Evolutionary conservation across 225 moss, liverwort and hornwort species (phyloP), one percentile per base, ranked within the genome.

Genomic region (Pleurozium schreberi): DNA sequence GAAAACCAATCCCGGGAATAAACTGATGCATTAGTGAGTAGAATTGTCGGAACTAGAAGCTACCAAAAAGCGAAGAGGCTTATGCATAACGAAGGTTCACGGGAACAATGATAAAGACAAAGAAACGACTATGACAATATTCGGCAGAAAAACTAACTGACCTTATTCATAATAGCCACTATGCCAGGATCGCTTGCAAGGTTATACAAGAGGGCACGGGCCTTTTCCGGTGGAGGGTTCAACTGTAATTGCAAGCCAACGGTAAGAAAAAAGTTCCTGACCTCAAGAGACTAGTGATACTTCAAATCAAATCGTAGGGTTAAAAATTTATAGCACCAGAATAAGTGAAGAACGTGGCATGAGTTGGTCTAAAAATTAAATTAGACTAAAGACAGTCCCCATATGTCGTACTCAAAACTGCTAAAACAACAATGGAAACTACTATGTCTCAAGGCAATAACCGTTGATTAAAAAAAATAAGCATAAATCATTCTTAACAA

Each of bases 171-270:
- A 52, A 97, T 95, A 26, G 93, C 96, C 83, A 85, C 90, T 77
- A 97, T 96, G 42, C 97, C 99, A 85, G 85, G 94, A 87, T 99
- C 99, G 82, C 93, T 89, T 61, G 99, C 97, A 89, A 99, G 96
- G 82, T 86, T 96, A 88, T 95, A 94, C 97, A 99, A 94, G 70
- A 99, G 93, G 50, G 71, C 84, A 87, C 94, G 91, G 57, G 99
- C 99, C 40, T 90, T 85, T 12, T 88, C 88, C 71, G 96, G 79
- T 74, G 93, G 93, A 34, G 99, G 99, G 55, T 90, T 91, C 91
- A 96, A 92, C 97, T 98, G 95, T n/a, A 49, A 82, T 19, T 86
- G 38, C n/a, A 90, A 69, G 55, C 30, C 62, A 88, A 55, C 31
- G 27, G 60, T 86, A 73, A 71, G 83, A 80, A 65, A 78, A 88